Base-by-base conservation (phyloP, 1,139 yeast species). In the Hanseniaspora uvarum region DNA sequence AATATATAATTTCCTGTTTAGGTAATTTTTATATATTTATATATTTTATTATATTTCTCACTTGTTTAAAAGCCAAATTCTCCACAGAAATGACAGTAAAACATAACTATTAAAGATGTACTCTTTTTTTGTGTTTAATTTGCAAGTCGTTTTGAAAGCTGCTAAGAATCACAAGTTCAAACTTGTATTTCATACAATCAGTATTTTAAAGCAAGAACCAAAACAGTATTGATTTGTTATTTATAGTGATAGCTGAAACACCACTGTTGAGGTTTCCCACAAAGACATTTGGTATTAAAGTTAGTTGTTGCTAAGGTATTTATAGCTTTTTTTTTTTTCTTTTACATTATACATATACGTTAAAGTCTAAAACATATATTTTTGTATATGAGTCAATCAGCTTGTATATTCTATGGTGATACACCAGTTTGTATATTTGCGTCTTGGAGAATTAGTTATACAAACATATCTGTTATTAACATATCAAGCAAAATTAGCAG, bases 401-500 rank as follows among this genome's bases (percentile, higher is more conserved):
- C 46, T 34, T 40, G 56, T 56, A 26, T 49, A 30, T 40, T 46
- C 26, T 18, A 55, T 44, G 68, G 68, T 39, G 68, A 65, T 36
- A 61, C 66, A 18, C 67, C 68, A 23, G 59, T 62, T 1, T 60
- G 61, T 14, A 66, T 63, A 47, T 62, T 64, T 46, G 36, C 63
- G 28, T 64, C 65, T 8, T 65, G 68, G 68, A 62, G 67, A 50
- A 56, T 65, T 24, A 63, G 66, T 53, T 55, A 64, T 10, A 60
- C 64, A 5, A 62, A 60, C 44, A 57, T 63, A 4, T 63, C 63
- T 49, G 57, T 63, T n/a, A 60, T 64, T 10, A 55, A 63, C 36
- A 59, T 62, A 6, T 63, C 67, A 4, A 59, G 58, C 24, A 59
- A 58, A 48, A 60, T 63, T n/a, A 59, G 66, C 11, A 58, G 62